Base-by-base conservation (phyloP, 495 filamentous ascomycete species). In the Lindgomyces ingoldianus region DNA sequence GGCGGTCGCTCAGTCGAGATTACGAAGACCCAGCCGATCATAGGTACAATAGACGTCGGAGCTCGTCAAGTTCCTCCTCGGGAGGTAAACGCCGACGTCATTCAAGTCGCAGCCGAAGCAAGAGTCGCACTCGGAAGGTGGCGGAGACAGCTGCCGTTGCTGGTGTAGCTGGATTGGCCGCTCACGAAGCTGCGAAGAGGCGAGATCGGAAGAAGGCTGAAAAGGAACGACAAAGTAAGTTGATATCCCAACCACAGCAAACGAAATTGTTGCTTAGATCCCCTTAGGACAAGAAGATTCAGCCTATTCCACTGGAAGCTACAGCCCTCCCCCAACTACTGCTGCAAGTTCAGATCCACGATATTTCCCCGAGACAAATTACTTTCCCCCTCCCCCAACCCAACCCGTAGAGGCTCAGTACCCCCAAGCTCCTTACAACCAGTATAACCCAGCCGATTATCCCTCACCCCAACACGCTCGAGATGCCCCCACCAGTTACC, bases 121-220 rank as follows among this genome's bases (percentile, higher is more conserved):
- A 65, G 65, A 72, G 72, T 57, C 60, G 67, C 16, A 62, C 56
- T 50, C 60, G 86, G 26, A 83, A 86, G 44, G 57, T 90, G n/a
- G 87, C 88, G 47, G 84, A 83, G 22, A 89, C 83, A 2, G 90
- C 84, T 4, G 78, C 88, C 26, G 89, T 84, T 27, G 87, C 89
- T 24, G 87, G 84, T 19, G 90, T 88, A 0, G 86, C 89, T 14
- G 91, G 88, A 4, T 81, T 93, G 62, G 89, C 89, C n/a, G 85
- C 91, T 18, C 88, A 85, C 74, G 81, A 85, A 66, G 81, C 81
- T 57, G 75, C 84, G 62, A 88, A 91, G 72, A 85, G 82, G 49
- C 83, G 82, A 62, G 88, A 91, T 62, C 81, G 83, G 70, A 83
- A 85, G 72, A 75, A 74, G 66, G 70, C 70, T 49, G 74, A 77